A percentile compares a stretch with the other conserved stretches of the same genome.
Conservation (phyloP, 129 eudicot genomes). For the Arctium minus region DNA sequence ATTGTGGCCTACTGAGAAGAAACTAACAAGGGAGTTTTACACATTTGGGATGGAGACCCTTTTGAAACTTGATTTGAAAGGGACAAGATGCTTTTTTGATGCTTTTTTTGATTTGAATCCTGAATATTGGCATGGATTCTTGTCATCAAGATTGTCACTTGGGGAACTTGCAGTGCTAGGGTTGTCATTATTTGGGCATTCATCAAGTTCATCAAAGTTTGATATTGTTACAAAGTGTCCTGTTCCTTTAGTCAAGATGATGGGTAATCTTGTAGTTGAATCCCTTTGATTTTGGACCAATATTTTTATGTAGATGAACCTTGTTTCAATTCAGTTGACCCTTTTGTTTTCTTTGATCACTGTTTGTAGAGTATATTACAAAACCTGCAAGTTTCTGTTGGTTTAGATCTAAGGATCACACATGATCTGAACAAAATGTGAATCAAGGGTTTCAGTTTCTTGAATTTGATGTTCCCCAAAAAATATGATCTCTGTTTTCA, state of each 20-base stretch:
- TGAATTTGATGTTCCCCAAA: too few species aligned
- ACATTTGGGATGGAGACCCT: constrained; percentile 85
- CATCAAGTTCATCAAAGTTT: constrained; percentile 44
- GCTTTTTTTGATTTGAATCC: constrained; percentile 76
- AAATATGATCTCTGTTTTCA: too few species aligned
- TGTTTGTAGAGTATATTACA: background rate
- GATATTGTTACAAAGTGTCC: constrained; percentile 78
- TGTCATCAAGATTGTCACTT: constrained; percentile 68
- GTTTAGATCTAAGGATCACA: too few species aligned
- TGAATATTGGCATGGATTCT: constrained; percentile 72
- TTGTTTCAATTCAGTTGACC: background rate
- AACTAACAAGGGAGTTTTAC: constrained; percentile 57
- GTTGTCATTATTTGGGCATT: constrained; percentile 56
- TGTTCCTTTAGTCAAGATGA: constrained; percentile 62
- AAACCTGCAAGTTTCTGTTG: background rate
- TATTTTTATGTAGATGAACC: background rate
- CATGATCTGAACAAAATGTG: too few species aligned
- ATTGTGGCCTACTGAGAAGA: constrained; percentile 67
- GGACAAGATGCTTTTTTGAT: constrained; percentile 64
- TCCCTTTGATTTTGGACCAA: constrained; percentile 38
- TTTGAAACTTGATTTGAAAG: constrained; percentile 73
- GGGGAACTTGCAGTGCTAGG: constrained; percentile 57
- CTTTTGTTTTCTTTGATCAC: background rate
- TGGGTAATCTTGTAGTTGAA: constrained; percentile 68
- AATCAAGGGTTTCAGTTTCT: too few species aligned